Evolutionary conservation across 2,329 filamentous ascomycete genomes (phyloP), one percentile per base, ranked within the genome.

Genomic region (Nigrograna mackinnonii): DNA sequence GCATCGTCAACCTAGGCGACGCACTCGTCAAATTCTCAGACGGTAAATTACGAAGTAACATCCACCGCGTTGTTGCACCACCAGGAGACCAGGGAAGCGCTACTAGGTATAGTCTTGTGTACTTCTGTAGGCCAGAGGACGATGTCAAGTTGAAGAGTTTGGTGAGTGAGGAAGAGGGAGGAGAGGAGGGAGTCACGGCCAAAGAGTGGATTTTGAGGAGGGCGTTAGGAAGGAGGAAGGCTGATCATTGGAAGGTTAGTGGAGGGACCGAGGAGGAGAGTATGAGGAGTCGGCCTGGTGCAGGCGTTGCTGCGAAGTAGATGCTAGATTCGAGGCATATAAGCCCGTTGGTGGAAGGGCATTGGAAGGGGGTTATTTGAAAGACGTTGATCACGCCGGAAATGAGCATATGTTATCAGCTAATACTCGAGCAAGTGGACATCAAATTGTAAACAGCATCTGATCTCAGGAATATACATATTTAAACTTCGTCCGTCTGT

Each of bases 81-180:
- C 75, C 77, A 0, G 76, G 76, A 1, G 53, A 58, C 9, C 79
- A 81, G 55, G 52, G 41, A 0, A 36, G 28, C 6, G 41, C 46
- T 11, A 50, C 46, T 16, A 64, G 79, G 40, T 77, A 74, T 54
- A 79, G 77, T 58, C 49, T 82, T 16, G 78, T 80, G 7, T 81
- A 81, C 52, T 82, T 82, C 58, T 64, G 70, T 20, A 57, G 79
- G 47, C 78, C 78, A 3, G 75, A 64, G 50, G 55, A 63, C 42
- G 50, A 58, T 9, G 58, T 65, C 14, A 22, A 50, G 35, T 35
- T 65, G 47, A 44, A 37, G 43, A 47, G 47, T 26, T 43, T 73
- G 43, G 55, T 68, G 9, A 52, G 39, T 18, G 52, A 45, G 26
- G 37, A 41, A 20, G 56, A 47, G 2, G 58, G 44, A 22, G 37